Base-by-base conservation (phyloP, 768 basidiomycete species). In the Russula sp. region DNA sequence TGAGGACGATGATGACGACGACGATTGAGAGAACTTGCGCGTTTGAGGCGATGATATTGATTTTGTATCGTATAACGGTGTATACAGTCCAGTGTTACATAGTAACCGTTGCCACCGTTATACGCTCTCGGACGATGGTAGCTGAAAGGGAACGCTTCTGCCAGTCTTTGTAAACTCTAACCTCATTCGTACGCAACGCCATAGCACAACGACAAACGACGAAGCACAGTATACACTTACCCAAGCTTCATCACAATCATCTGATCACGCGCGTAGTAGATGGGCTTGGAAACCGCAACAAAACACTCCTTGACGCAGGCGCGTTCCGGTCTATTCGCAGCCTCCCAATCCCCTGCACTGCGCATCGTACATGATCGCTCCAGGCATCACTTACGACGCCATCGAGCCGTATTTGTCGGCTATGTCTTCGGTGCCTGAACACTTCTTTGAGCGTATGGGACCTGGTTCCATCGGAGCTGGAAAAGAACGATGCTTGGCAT, bases 261-360 rank as follows among this genome's bases (percentile, higher is more conserved):
- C 22, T 60, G 22, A 64, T 16, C n/a, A 51, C 28, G 14, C 44
- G 3, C 32, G 24, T 57, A 91, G 28, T 30, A 30, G 88, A 92
- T 94, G 88, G 91, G 90, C 6, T 77, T 93, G 49, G 92, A 94
- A 74, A 92, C 92, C 1, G 83, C 89, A 1, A 91, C 90, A 1
- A 94, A 94, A 92, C 92, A 0, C 79, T 94, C 26, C 82, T 94
- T 18, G 92, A 94, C 69, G 91, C 91, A 67, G 89, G 88, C 86
- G 57, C 55, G 75, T 60, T 57, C 58, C 36, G 7, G 20, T 1
- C 18, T 34, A 32, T 48, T 16, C 20, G 34, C 28, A 22, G 53
- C 50, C 22, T 10, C 34, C 34, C 34, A 34, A 34, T 34, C 11
- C 10, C 10, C 16, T 22, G 18, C 16, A 34, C 18, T 9, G 13